phyloP scores from a whole-genome alignment of 805 yeast genomes.

The Maudiozyma saulgeensis region DNA sequence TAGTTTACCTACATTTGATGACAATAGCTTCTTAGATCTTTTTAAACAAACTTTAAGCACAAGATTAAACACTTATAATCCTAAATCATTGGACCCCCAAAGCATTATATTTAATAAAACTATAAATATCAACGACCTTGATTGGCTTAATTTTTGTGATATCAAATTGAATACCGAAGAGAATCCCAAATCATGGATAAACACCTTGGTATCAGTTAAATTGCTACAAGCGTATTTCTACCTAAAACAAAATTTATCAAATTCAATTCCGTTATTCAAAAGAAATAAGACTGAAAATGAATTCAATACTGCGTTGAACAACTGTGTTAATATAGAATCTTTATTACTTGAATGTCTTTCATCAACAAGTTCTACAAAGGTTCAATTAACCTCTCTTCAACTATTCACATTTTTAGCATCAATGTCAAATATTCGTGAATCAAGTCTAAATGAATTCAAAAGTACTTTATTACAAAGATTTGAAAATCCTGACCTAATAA shows the following conservation, averaged over 20 bases:
- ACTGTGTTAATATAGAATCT: slow-evolving; percentile 9
- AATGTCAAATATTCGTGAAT: slow-evolving; percentile 1
- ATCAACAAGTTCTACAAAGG: neutral
- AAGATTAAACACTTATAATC: slow-evolving; percentile 9
- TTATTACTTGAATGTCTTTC: slow-evolving; percentile 15
- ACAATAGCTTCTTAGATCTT: neutral
- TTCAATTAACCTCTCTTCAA: slow-evolving; percentile 15
- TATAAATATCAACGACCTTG: neutral
- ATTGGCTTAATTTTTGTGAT: slow-evolving; percentile 14
- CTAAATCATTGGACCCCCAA: neutral
- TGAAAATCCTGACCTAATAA: slow-evolving; percentile 9
- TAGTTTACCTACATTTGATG: neutral
- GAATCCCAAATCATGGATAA: slow-evolving; percentile 14
- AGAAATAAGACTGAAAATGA: slow-evolving; percentile 11
- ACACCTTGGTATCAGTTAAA: slow-evolving; percentile 9
- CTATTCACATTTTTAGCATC: slow-evolving; percentile 13
- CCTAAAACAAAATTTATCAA: neutral
- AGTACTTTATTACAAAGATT: slow-evolving; percentile 9
- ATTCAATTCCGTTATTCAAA: slow-evolving; percentile 13
- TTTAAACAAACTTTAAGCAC: slow-evolving; percentile 13
- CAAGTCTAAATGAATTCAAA: slow-evolving; percentile 3
- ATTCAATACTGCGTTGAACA: slow-evolving; percentile 7
- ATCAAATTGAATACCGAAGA: slow-evolving; percentile 9
- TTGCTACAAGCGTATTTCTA: slow-evolving; percentile 12
- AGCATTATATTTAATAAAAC: neutral